Percentiles rank a stretch among this genome's conserved stretches.
These are phyloP conservation scores for Suillus clintonianus DNA, from an alignment of 768 basidiomycete species.

Conservation along the genomic window DNA sequence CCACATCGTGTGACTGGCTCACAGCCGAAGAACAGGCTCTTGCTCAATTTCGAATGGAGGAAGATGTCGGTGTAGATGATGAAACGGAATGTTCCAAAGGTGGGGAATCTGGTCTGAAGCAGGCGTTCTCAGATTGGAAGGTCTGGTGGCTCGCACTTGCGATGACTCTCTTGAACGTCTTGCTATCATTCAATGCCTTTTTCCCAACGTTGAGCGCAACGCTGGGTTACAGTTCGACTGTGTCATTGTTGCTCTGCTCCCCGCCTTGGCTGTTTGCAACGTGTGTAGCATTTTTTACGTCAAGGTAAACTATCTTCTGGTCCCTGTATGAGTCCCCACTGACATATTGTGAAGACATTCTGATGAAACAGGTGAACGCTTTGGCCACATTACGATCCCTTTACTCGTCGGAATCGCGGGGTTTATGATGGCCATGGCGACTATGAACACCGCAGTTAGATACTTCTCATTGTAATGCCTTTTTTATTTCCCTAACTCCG, in stretches of 20 bases:
- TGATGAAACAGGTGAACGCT: slow-evolving; percentile 70
- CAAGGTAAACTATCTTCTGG: slow-evolving; percentile 39
- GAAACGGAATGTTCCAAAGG: slow-evolving; percentile 38
- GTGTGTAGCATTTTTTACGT: slow-evolving; percentile 51
- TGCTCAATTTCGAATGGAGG: slow-evolving; percentile 60
- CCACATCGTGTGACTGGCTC: slow-evolving; percentile 59
- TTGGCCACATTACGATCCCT: slow-evolving; percentile 59
- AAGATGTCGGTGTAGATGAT: slow-evolving; percentile 60
- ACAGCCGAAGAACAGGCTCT: slow-evolving; percentile 56
- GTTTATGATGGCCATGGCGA: slow-evolving; percentile 64
- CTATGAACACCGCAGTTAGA: slow-evolving; percentile 60
- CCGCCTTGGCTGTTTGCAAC: slow-evolving; percentile 68
- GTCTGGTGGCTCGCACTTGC: slow-evolving; percentile 81
- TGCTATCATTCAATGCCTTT: slow-evolving; percentile 76
- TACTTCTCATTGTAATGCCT: slow-evolving; percentile 62
- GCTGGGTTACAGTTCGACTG: slow-evolving; percentile 64
- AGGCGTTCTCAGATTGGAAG: slow-evolving; percentile 76
- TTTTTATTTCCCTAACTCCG: background rate
- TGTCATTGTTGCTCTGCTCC: slow-evolving; percentile 73
- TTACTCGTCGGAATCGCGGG: slow-evolving; percentile 64
- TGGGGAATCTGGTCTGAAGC: slow-evolving; percentile 45
- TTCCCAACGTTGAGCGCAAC: slow-evolving; percentile 79
- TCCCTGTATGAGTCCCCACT: background rate
- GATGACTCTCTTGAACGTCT: slow-evolving; percentile 55
- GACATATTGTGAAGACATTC: slow-evolving; percentile 53